These are phyloP conservation scores for Puccinia coronata DNA, from an alignment of 1,284 basidiomycete genomes.

Conservation along the genomic window DNA sequence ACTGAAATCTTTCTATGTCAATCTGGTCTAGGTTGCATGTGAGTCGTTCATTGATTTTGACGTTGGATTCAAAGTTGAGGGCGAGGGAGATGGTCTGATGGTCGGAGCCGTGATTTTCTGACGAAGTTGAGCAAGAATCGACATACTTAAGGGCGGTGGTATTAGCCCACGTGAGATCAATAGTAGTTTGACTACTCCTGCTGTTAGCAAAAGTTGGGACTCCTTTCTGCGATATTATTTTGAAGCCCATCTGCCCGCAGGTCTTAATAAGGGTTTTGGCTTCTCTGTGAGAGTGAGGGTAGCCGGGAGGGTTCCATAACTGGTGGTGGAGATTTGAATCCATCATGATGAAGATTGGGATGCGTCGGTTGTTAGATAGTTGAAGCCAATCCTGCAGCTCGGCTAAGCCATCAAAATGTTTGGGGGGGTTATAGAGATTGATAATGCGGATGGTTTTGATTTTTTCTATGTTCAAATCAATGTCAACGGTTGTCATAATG, in stretches of 20 bases:
- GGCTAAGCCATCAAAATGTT: neutral
- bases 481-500: too few species aligned
- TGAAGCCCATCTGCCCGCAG: neutral
- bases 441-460: too few species aligned
- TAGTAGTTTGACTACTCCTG: too few species aligned
- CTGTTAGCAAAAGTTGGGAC: too few species aligned
- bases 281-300: neutral
- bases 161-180: too few species aligned
- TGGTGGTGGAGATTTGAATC: neutral
- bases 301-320: neutral
- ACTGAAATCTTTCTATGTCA: neutral
- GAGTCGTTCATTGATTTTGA: neutral
- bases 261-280: neutral
- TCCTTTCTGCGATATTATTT: neutral
- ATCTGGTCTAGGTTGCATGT: neutral
- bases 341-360: neutral
- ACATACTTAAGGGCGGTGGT: too few species aligned
- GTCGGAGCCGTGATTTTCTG: too few species aligned
- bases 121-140: too few species aligned
- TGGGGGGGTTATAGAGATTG: constrained; percentile 4
- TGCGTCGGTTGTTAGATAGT: too few species aligned
- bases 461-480: too few species aligned
- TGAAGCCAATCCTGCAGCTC: neutral
- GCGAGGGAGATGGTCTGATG: neutral
- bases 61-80: neutral